These are phyloP conservation scores for Pythium utonaiense DNA, from an alignment of 352 stramenopile species.

Conservation along the genomic window DNA sequence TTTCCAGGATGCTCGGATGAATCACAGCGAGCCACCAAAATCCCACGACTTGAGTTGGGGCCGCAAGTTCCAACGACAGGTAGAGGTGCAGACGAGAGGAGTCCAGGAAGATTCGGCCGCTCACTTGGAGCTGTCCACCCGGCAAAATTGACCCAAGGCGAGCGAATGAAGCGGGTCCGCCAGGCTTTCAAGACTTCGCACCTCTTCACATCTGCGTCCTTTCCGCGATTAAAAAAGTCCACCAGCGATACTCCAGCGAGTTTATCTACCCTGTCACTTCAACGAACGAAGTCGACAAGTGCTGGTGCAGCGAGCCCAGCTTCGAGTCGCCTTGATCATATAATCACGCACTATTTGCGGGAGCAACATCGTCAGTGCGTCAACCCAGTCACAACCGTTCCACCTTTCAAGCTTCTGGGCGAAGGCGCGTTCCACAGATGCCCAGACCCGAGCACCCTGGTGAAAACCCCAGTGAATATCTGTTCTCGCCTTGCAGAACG, in stretches of 20 bases:
- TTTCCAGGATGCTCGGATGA: neutral
- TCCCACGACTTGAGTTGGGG: neutral
- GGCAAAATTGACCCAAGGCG: conserved; percentile 12
- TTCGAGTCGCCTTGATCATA: conserved; percentile 68
- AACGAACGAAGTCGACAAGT: neutral
- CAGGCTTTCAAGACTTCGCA: conserved; percentile 19
- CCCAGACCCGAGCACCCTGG: conserved; percentile 49
- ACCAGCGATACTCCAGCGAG: neutral
- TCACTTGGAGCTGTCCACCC: neutral
- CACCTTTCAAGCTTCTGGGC: conserved; percentile 76
- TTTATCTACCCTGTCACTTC: neutral
- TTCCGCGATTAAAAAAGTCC: neutral
- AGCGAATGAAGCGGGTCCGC: conserved; percentile 22
- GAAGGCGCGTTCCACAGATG: conserved; percentile 61
- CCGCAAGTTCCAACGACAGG: neutral
- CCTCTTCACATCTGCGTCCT: conserved; percentile 1
- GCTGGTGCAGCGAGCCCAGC: neutral
- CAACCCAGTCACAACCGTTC: conserved; percentile 84
- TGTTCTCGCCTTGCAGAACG: conserved; percentile 57
- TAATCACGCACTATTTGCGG: conserved; percentile 85
- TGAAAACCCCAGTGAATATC: conserved; percentile 57
- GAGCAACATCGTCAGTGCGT: conserved; percentile 87
- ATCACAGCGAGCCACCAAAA: neutral
- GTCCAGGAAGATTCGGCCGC: neutral
- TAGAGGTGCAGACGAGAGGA: neutral